These are phyloP conservation scores for Pyrus hybrid DNA, from an alignment of 331 rosid genomes.

Conservation along the genomic window DNA sequence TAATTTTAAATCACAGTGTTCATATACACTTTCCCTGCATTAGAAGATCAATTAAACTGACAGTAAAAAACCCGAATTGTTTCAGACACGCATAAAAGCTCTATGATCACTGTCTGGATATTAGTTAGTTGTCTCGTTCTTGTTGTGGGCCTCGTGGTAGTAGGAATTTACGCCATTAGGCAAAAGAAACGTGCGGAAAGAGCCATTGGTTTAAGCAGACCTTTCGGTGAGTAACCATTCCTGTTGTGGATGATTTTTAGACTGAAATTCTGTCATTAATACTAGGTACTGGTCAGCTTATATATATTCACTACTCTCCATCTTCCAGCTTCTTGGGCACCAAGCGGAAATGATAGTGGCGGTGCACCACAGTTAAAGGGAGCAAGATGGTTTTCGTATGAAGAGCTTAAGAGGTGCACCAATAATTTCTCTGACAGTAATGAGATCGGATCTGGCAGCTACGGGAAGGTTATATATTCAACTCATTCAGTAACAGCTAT, in stretches of 20 bases:
- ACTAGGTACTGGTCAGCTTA: neutral
- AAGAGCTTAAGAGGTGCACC: constrained; percentile 78
- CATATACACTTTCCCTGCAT: neutral
- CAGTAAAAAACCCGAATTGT: constrained; percentile 4
- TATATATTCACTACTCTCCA: neutral
- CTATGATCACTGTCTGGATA: constrained; percentile 52
- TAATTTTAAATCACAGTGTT: constrained; percentile 14
- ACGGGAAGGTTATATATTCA: constrained; percentile 71
- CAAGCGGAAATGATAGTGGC: constrained; percentile 85
- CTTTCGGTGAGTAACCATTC: constrained; percentile 54
- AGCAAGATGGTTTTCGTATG: constrained; percentile 95
- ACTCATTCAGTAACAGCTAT: neutral
- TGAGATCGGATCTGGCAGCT: constrained; percentile 87
- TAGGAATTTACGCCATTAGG: constrained; percentile 60
- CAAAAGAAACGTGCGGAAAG: constrained; percentile 93
- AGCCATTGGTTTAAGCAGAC: constrained; percentile 82
- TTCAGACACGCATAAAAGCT: constrained; percentile 33
- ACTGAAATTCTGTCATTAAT: neutral
- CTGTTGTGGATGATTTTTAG: neutral
- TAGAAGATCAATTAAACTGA: constrained; percentile 3
- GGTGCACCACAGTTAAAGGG: constrained; percentile 98
- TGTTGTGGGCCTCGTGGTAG: constrained; percentile 55
- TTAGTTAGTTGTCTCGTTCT: constrained; percentile 47
- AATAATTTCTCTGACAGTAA: constrained; percentile 56
- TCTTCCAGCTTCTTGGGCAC: constrained; percentile 85